A percentile compares a stretch with the other conserved stretches of the same genome.
Conservation (phyloP, 2,329 filamentous ascomycete species). For the Taxawa tesnikishii region DNA sequence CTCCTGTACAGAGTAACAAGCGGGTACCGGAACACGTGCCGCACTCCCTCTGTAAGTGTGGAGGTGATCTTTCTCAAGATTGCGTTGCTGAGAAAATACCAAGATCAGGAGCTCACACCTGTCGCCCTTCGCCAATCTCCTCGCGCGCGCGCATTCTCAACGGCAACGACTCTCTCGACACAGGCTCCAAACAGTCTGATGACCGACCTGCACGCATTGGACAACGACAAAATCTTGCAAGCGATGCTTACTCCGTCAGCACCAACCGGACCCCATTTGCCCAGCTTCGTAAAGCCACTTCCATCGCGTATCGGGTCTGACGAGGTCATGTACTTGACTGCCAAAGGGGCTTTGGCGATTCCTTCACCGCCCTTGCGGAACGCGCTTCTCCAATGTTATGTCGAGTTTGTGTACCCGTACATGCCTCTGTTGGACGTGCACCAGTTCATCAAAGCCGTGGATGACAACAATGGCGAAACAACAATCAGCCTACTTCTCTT, state of each 20-base stretch:
- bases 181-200: not conserved
- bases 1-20: not conserved
- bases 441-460: conserved; percentile 48
- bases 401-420: conserved; percentile 85
- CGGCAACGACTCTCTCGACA: not conserved
- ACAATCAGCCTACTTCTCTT: conserved; percentile 78
- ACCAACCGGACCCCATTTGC: conserved; percentile 30
- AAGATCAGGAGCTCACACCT: not conserved
- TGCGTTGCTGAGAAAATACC: too few relatives aligned
- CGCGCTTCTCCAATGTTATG: conserved; percentile 68
- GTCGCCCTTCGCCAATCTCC: not conserved
- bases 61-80: too few relatives aligned
- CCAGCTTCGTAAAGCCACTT: conserved; percentile 66
- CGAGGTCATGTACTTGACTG: conserved; percentile 70
- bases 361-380: conserved; percentile 60
- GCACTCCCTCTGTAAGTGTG: conserved; percentile 51
- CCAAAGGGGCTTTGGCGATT: conserved; percentile 73
- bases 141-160: not conserved
- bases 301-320: conserved; percentile 65
- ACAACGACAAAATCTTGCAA: too few relatives aligned
- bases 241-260: conserved; percentile 4
- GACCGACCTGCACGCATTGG: too few relatives aligned
- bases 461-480: conserved; percentile 53
- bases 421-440: conserved; percentile 73
- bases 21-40: conserved; percentile 39